Percentiles rank a stretch among this genome's conserved stretches.
phyloP scores from a whole-genome alignment of 768 basidiomycete genomes.

The Mycena vitilis region DNA sequence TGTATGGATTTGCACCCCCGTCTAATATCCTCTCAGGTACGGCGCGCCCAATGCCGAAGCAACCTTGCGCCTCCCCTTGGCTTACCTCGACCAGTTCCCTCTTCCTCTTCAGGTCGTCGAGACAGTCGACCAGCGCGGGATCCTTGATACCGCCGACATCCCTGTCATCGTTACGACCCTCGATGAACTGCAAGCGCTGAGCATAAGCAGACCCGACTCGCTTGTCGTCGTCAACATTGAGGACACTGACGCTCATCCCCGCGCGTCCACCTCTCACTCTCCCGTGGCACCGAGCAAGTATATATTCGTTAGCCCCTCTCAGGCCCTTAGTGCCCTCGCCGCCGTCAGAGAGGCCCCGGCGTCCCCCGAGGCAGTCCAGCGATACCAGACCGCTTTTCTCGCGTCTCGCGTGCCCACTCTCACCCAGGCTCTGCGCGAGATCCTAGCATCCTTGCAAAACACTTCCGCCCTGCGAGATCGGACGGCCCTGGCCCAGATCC shows the following conservation, averaged over 20 bases:
- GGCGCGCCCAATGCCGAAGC: slow-evolving; percentile 29
- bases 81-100: slow-evolving; percentile 68
- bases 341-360: slow-evolving; percentile 58
- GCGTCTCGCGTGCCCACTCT: slow-evolving; percentile 69
- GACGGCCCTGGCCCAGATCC: slow-evolving; percentile 53
- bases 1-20: slow-evolving; percentile 49
- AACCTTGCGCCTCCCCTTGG: slow-evolving; percentile 53
- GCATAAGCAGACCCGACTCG: slow-evolving; percentile 24
- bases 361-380: slow-evolving; percentile 65
- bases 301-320: slow-evolving; percentile 67
- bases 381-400: slow-evolving; percentile 71
- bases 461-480: slow-evolving; percentile 46
- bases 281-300: slow-evolving; percentile 42
- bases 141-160: slow-evolving; percentile 63
- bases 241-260: slow-evolving; percentile 30
- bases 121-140: slow-evolving; percentile 27
- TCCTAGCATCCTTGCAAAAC: slow-evolving; percentile 36
- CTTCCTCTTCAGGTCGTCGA: slow-evolving; percentile 63
- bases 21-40: slow-evolving; percentile 22
- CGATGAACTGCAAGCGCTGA: slow-evolving; percentile 24
- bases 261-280: slow-evolving; percentile 39
- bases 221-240: slow-evolving; percentile 40
- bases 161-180: slow-evolving; percentile 63
- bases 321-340: slow-evolving; percentile 66
- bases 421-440: slow-evolving; percentile 50